A percentile compares a stretch with the other conserved stretches of the same genome.
phyloP scores from a whole-genome alignment of 805 yeast genomes.

The Candida khao-thaluensis region DNA sequence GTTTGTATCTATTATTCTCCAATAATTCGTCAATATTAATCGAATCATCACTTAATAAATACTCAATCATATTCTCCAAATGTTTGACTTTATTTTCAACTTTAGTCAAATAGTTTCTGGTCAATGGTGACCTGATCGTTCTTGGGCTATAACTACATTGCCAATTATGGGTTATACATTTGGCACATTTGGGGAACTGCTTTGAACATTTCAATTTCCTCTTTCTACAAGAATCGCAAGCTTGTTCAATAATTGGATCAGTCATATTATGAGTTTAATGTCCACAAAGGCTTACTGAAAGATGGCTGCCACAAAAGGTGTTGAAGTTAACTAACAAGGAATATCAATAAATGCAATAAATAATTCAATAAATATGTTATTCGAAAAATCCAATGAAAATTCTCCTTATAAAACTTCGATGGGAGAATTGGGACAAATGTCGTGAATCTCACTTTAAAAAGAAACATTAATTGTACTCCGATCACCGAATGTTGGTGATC shows the following conservation, averaged over 20 bases:
- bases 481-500: conserved; percentile 8
- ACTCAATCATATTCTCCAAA: conserved; percentile 31
- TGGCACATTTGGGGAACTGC: conserved; percentile 71
- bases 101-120: conserved; percentile 74
- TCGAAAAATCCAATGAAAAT: conserved; percentile 5
- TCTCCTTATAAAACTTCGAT: conserved; percentile 8
- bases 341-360: no score
- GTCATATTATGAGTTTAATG: conserved; percentile 2
- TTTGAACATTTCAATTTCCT: conserved; percentile 81
- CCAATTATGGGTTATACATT: conserved; percentile 72
- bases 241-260: conserved; percentile 45
- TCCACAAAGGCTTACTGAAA: neutral
- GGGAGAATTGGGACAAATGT: conserved; percentile 8
- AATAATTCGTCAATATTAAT: conserved; percentile 21
- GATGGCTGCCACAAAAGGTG: neutral
- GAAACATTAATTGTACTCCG: conserved; percentile 6
- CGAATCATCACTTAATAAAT: conserved; percentile 27
- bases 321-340: neutral
- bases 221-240: conserved; percentile 81
- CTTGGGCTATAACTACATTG: conserved; percentile 77
- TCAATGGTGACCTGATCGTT: conserved; percentile 74
- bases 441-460: conserved; percentile 2
- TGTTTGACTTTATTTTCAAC: conserved; percentile 54
- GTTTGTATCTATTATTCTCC: conserved; percentile 15
- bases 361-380: neutral